These are phyloP conservation scores for Cytidiella melzeri DNA, from an alignment of 768 basidiomycete genomes.

Conservation along the genomic window DNA sequence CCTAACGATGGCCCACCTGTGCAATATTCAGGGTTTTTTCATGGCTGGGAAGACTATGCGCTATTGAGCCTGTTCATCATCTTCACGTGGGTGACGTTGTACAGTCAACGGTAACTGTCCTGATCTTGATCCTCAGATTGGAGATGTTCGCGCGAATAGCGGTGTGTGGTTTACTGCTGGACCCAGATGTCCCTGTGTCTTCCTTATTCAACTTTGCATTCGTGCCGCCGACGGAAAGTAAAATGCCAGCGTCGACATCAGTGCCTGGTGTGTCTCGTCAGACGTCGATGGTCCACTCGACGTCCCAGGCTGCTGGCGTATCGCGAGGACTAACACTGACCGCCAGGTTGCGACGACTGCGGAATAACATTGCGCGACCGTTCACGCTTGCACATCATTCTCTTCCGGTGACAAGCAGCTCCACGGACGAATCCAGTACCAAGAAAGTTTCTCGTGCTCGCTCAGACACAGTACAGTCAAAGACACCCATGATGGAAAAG, in stretches of 20 bases:
- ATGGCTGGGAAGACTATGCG: conserved; percentile 81
- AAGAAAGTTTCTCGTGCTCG: conserved; percentile 16
- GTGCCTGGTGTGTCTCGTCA: conserved; percentile 19
- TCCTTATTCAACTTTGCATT: conserved; percentile 39
- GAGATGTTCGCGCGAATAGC: conserved; percentile 87
- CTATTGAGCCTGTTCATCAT: conserved; percentile 79
- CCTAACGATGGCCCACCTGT: conserved; percentile 33
- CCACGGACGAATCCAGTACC: conserved; percentile 13
- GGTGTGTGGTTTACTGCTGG: conserved; percentile 83
- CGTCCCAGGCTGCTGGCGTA: conserved; percentile 30
- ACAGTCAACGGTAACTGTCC: neutral
- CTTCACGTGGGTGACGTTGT: conserved; percentile 65
- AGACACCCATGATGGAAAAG: conserved; percentile 31
- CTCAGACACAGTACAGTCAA: conserved; percentile 25
- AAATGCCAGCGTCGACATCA: conserved; percentile 5
- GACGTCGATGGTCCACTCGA: conserved; percentile 21
- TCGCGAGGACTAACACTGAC: conserved; percentile 41
- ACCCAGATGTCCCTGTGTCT: conserved; percentile 63
- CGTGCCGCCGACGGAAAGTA: conserved; percentile 24
- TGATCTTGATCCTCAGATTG: conserved; percentile 38
- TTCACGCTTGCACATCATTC: conserved; percentile 40
- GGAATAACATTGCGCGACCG: conserved; percentile 43
- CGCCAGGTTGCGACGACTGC: conserved; percentile 39
- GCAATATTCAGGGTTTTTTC: conserved; percentile 63
- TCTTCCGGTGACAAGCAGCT: conserved; percentile 2